phyloP scores from a whole-genome alignment of 2,329 filamentous ascomycete genomes.

The Cercospora beticola region DNA sequence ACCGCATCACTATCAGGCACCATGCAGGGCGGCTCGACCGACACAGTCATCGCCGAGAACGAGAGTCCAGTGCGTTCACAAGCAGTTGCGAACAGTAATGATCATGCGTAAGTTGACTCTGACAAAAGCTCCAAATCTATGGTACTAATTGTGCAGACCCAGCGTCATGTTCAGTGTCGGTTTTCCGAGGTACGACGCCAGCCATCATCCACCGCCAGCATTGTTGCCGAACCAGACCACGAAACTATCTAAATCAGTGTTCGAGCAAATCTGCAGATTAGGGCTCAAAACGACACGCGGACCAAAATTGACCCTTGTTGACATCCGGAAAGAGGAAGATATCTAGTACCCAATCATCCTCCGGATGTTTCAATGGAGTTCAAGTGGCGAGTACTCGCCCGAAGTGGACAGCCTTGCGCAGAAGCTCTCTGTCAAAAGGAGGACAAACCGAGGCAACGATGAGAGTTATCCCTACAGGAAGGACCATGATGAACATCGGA shows the following conservation, averaged over 20 bases:
- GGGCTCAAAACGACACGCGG: not conserved
- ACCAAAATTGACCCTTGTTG: not conserved
- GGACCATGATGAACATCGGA: not conserved
- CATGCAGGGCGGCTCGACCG: not conserved
- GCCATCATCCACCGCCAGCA: not conserved
- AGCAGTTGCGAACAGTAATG: not conserved
- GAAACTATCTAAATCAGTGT: not conserved
- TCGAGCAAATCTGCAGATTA: not conserved
- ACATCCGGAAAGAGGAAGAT: not conserved
- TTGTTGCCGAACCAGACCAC: not conserved
- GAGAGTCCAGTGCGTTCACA: not conserved
- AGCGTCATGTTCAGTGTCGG: not conserved
- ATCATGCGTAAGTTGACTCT: not conserved
- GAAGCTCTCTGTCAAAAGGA: not conserved
- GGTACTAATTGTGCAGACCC: not conserved
- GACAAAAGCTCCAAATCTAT: not conserved
- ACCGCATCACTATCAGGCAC: not conserved
- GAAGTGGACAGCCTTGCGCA: not conserved
- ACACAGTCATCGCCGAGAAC: not conserved
- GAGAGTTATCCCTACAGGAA: not conserved
- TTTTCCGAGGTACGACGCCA: not conserved
- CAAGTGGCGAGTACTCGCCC: not conserved
- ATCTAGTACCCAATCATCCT: not conserved
- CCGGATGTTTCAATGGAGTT: not conserved
- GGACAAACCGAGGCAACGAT: not conserved